Conservation (phyloP, 2,329 filamentous ascomycete genomes). For the Colletotrichum kahawae region DNA sequence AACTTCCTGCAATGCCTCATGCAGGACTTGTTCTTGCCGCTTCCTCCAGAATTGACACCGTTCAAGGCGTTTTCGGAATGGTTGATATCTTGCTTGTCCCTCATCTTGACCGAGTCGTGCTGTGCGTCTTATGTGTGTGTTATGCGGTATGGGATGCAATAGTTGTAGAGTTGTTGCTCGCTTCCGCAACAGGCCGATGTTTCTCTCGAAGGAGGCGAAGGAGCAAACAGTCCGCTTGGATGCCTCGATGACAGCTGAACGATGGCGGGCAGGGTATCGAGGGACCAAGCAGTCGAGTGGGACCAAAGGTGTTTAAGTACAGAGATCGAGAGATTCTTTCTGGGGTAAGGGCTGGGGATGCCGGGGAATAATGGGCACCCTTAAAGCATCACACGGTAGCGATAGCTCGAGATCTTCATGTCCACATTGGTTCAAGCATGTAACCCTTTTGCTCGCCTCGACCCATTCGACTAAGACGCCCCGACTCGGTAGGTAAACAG, state of each 20-base stretch:
- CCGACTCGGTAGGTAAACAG: conserved; percentile 4
- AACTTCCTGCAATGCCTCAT: conserved; percentile 57
- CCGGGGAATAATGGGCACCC: neutral
- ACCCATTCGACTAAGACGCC: conserved; percentile 1
- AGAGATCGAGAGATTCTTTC: conserved; percentile 14
- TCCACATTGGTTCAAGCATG: neutral
- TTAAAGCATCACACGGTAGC: conserved; percentile 9
- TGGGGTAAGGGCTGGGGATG: conserved; percentile 14
- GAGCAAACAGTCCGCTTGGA: neutral
- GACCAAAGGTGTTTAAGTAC: conserved; percentile 17
- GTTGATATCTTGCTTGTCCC: conserved; percentile 39
- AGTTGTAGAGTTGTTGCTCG: neutral
- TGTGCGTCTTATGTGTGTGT: neutral
- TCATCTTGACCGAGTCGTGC: conserved; percentile 33
- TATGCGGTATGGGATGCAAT: neutral
- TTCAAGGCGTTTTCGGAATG: conserved; percentile 38
- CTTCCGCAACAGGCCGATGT: neutral
- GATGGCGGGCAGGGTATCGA: neutral
- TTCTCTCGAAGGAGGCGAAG: neutral
- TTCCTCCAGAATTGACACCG: neutral
- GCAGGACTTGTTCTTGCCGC: conserved; percentile 42
- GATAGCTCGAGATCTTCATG: conserved; percentile 17
- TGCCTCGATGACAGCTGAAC: neutral
- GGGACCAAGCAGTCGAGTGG: neutral
- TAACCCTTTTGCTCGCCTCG: conserved; percentile 4